Conservation (phyloP, 2,329 filamentous ascomycete species). For the Metarhizium robertsii region DNA sequence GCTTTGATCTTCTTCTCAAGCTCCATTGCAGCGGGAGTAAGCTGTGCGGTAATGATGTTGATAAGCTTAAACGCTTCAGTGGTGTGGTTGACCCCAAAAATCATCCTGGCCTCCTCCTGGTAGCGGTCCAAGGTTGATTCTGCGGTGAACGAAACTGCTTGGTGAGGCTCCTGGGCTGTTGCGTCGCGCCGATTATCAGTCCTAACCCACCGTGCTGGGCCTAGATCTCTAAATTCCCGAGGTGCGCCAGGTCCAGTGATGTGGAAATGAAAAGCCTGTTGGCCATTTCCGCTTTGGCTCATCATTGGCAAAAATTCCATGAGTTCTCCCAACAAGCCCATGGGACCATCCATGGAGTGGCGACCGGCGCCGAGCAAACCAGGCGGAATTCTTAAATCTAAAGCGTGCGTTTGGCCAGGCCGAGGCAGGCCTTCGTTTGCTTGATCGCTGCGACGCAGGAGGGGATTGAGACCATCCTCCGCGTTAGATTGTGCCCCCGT, state of each 20-base stretch:
- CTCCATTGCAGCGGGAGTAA: constrained; percentile 79
- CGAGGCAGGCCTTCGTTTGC: constrained; percentile 39
- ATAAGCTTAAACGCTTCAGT: constrained; percentile 62
- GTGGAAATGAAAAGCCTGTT: constrained; percentile 50
- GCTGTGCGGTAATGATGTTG: constrained; percentile 58
- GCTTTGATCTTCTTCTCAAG: constrained; percentile 64
- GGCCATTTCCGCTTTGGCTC: constrained; percentile 32
- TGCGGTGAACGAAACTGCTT: constrained; percentile 66
- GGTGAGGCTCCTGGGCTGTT: constrained; percentile 51
- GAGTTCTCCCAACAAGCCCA: constrained; percentile 46
- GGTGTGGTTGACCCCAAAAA: constrained; percentile 59
- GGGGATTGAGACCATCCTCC: constrained; percentile 80
- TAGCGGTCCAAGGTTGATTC: constrained; percentile 68
- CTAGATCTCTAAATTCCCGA: constrained; percentile 43
- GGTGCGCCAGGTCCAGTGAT: constrained; percentile 39
- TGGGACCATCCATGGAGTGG: constrained; percentile 36
- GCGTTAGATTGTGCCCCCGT: constrained; percentile 44
- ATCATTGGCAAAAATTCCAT: constrained; percentile 44
- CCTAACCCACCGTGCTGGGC: constrained; percentile 30
- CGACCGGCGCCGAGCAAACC: constrained; percentile 32
- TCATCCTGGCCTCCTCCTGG: constrained; percentile 79
- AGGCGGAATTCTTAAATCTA: constrained; percentile 43
- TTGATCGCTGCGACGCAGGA: constrained; percentile 57
- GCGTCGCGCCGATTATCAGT: constrained; percentile 39
- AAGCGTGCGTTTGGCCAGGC: constrained; percentile 37